Base-by-base conservation (phyloP, 257 asterid species). In the Verbena officinalis region DNA sequence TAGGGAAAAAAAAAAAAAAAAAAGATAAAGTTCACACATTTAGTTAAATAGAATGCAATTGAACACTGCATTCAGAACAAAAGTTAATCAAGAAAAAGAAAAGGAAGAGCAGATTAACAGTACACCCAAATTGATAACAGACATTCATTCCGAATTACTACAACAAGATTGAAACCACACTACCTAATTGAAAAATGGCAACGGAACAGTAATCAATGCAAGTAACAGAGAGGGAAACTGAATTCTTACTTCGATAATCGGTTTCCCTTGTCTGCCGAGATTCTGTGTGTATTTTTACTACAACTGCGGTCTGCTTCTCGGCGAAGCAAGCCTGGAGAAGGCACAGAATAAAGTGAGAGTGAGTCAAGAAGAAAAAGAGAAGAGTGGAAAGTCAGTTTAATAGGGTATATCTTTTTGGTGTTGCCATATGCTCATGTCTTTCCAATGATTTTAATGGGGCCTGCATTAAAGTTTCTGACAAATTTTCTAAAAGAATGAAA, bases 261-360 rank as follows among this genome's bases (percentile, higher is more conserved):
- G 68, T 8, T 9, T 0, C 31, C 16, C 14, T 33, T 62, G 27
- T 38, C 39, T 45, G 15, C 3, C 2, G 4, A 33, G 11, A 5
- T 7, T 39, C 43, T 56, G 4, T n/a, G 14, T 24, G 13, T 9
- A n/a, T 0, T 10, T 2, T 10, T 9, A 31, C 7, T 17, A 17
- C 20, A 30, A 40, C 14, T 19, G 4, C 36, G 53, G 11, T 12
- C 12, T 39, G 73, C 73, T 74, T 77, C 75, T 45, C 13, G 45
- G 40, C 20, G 71, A 73, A 73, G 81, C 76, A 70, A 73, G 34
- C 45, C 58, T 14, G 55, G 56, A 27, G 5, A 51, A 44, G 15
- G 64, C 50, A 31, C 46, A 17, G 54, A 33, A 21, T 1, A 12
- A 21, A 36, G 11, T 5, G 50, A 13, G 5, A 30, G 44, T 15